Conservation (phyloP, 2,329 filamentous ascomycete genomes). For the Epichloe gansuensis region DNA sequence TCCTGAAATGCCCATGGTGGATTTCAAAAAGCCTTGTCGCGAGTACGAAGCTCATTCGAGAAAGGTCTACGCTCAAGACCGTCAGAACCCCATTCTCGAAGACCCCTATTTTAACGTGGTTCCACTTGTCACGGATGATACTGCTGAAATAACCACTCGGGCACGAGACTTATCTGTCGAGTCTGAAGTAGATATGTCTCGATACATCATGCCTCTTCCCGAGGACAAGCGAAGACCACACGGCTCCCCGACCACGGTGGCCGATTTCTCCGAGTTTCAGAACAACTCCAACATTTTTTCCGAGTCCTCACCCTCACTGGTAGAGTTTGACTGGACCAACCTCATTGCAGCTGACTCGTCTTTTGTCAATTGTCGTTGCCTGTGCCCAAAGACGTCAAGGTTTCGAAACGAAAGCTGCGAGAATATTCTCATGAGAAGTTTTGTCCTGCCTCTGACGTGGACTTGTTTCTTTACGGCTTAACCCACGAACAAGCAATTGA, state of each 20-base stretch:
- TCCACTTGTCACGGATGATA: constrained; percentile 48
- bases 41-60: constrained; percentile 54
- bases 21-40: constrained; percentile 54
- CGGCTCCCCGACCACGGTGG: constrained; percentile 55
- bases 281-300: constrained; percentile 73
- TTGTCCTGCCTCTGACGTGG: constrained; percentile 74
- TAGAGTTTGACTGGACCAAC: constrained; percentile 70
- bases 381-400: constrained; percentile 47
- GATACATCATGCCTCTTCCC: constrained; percentile 57
- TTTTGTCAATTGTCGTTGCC: constrained; percentile 69
- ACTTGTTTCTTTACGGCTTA: constrained; percentile 73
- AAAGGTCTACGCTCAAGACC: constrained; percentile 56
- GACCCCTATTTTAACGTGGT: constrained; percentile 50
- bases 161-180: constrained; percentile 48
- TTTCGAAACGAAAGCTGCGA: constrained; percentile 49
- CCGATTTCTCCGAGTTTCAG: constrained; percentile 56
- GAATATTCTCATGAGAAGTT: constrained; percentile 73
- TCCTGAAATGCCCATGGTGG: constrained; percentile 36
- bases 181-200: constrained; percentile 44
- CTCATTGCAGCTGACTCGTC: constrained; percentile 71
- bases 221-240: constrained; percentile 46
- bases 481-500: constrained; percentile 64
- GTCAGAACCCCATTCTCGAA: constrained; percentile 41
- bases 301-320: constrained; percentile 58
- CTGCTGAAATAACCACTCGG: constrained; percentile 44